These are phyloP conservation scores for Caloboletus inedulis DNA, from an alignment of 1,284 basidiomycete genomes.

Conservation along the genomic window DNA sequence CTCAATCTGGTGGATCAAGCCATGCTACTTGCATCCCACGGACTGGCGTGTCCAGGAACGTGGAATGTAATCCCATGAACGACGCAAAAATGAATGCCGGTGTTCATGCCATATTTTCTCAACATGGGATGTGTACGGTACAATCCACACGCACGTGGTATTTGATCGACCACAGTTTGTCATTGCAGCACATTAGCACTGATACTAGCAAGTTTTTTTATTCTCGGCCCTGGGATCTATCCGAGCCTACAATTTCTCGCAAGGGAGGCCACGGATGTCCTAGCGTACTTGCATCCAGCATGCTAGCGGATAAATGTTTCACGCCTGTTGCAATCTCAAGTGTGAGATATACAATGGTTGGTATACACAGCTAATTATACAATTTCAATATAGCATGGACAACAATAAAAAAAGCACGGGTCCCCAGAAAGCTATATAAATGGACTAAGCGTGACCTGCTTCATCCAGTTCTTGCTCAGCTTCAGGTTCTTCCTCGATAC, in stretches of 20 bases:
- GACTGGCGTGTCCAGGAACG: background rate
- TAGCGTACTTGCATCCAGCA: background rate
- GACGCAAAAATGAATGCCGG: background rate
- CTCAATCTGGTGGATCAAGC: background rate
- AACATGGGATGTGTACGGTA: constrained; percentile 4
- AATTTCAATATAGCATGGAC: constrained; percentile 5
- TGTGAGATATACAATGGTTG: background rate
- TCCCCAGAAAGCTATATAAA: background rate
- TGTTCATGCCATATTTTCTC: constrained; percentile 5
- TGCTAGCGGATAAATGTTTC: background rate
- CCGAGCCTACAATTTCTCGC: background rate
- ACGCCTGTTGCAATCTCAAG: background rate
- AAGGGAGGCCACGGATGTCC: background rate
- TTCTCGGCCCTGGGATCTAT: background rate
- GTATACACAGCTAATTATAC: constrained; percentile 19
- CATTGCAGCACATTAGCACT: background rate
- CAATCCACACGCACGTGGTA: background rate
- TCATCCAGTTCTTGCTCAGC: constrained; percentile 53
- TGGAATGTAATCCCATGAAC: constrained; percentile 12
- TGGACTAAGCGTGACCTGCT: constrained; percentile 6
- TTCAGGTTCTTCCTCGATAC: constrained; percentile 77
- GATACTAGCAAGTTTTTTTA: background rate
- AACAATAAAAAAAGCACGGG: constrained; percentile 4
- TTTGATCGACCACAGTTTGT: background rate
- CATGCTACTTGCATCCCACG: background rate